A percentile compares a stretch with the other conserved stretches of the same genome.
Conservation (phyloP, 306 rosid species). For the Cucurbita pepo region DNA sequence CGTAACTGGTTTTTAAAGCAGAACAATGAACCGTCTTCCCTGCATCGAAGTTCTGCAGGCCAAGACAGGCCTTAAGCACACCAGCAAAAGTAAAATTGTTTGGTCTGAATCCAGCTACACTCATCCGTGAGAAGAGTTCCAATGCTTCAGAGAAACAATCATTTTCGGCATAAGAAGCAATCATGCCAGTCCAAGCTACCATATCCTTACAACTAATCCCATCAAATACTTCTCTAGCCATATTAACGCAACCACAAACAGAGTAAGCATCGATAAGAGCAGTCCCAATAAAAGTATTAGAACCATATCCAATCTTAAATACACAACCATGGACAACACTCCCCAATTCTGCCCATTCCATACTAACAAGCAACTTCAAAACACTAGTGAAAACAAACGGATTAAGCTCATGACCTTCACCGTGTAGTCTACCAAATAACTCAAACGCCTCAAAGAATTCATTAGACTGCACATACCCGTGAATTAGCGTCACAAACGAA, state of each 20-base stretch:
- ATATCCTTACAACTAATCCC: slow-evolving; percentile 27
- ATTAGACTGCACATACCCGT: slow-evolving; percentile 13
- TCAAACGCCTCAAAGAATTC: slow-evolving; percentile 13
- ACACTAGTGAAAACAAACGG: slow-evolving; percentile 25
- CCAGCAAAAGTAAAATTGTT: slow-evolving; percentile 33
- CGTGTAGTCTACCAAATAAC: slow-evolving; percentile 23
- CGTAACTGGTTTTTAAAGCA: slow-evolving; percentile 23
- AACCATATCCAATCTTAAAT: slow-evolving; percentile 20
- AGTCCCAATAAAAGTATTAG: slow-evolving; percentile 29
- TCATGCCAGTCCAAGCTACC: slow-evolving; percentile 43
- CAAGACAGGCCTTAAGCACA: slow-evolving; percentile 31
- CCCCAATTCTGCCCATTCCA: slow-evolving; percentile 23
- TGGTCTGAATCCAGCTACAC: slow-evolving; percentile 27
- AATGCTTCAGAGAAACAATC: slow-evolving; percentile 23
- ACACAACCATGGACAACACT: slow-evolving; percentile 26
- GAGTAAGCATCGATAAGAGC: slow-evolving; percentile 42
- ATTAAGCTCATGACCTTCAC: slow-evolving; percentile 34
- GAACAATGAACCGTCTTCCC: slow-evolving; percentile 27
- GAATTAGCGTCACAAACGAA: slow-evolving; percentile 37
- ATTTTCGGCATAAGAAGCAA: slow-evolving; percentile 31
- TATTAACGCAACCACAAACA: slow-evolving; percentile 18
- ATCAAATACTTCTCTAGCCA: slow-evolving; percentile 21
- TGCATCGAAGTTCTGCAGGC: slow-evolving; percentile 13
- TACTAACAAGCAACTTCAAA: slow-evolving; percentile 28
- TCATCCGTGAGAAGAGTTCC: slow-evolving; percentile 21